A percentile compares a stretch with the other conserved stretches of the same genome.
These are phyloP conservation scores for Inonotus hispidus DNA, from an alignment of 1,284 basidiomycete species.

Conservation along the genomic window DNA sequence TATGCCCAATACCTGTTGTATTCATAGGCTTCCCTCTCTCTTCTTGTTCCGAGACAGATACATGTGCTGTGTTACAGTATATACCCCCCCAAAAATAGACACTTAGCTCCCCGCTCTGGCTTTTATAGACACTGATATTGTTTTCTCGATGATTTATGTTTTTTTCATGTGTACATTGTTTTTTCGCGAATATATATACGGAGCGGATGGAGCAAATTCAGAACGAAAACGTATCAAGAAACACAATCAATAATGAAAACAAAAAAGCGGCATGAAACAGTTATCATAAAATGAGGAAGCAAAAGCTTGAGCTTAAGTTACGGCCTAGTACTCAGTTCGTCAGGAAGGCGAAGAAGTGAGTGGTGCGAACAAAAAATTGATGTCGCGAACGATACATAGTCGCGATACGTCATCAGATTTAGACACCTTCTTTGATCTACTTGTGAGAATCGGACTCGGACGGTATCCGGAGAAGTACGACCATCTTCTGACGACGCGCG, in stretches of 20 bases:
- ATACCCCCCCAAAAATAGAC: not conserved
- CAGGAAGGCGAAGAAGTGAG: no score
- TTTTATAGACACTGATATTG: not conserved
- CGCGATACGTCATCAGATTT: not conserved
- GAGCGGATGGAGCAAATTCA: not conserved
- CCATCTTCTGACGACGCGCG: no score
- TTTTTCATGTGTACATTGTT: not conserved
- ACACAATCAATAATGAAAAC: not conserved
- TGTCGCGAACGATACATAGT: no score
- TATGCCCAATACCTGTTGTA: constrained; percentile 1
- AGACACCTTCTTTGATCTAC: not conserved
- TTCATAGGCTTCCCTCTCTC: not conserved
- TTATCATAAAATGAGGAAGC: not conserved
- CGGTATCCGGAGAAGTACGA: no score
- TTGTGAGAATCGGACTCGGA: no score
- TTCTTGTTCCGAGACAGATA: not conserved
- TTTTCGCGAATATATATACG: not conserved
- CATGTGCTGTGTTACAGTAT: not conserved
- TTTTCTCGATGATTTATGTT: not conserved
- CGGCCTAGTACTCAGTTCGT: no score
- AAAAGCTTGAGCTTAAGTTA: no score
- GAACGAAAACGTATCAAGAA: no score
- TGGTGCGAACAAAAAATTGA: no score
- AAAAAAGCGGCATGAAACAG: not conserved
- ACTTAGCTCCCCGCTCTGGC: not conserved